Base-by-base conservation (phyloP, 2,329 filamentous ascomycete genomes). In the Pseudogymnoascus sp. region DNA sequence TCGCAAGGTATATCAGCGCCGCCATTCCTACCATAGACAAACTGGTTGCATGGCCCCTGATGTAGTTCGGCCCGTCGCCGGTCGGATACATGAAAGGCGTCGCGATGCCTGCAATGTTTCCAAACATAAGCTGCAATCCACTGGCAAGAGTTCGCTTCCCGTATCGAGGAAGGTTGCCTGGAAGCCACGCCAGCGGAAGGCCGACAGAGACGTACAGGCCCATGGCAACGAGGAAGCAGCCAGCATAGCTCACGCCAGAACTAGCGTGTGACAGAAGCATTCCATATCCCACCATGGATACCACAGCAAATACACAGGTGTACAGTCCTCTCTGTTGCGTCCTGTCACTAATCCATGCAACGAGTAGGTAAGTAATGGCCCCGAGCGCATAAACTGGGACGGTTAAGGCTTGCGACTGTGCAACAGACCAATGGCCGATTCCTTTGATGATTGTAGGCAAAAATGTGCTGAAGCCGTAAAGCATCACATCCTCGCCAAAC, bases 381-480 rank as follows among this genome's bases (percentile, higher is more conserved):
- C 86, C 86, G 1, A 87, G 69, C 0, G 79, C 78, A 64, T 89
- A 89, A 68, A 85, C 86, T 1, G 87, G 87, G 18, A 89, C 84
- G 0, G 86, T 89, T 43, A 89, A 76, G 36, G 84, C 83, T 68
- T 90, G 86, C 0, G 86, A 80, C 65, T 86, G 77, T 0, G 82
- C 77, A 0, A 75, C 75, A 0, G 78, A 76, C 73, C 84, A 87
- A 2, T 70, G 70, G 2, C 85, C 83, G 63, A 89, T 81, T 0
- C 79, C 80, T 59, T 79, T 75, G 69, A 89, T 88, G 64, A 90
- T 89, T 1, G 84, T 88, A 0, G 86, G 87, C 36, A 89, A 73
- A 68, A 89, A 89, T 0, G 84, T 87, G 60, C 79, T 81, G 70
- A 83, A 88, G 1, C 85, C 85, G 70, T 89, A 89, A 0, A 89